Conservation (phyloP, 306 rosid genomes). For the Leucaena leucocephala region DNA sequence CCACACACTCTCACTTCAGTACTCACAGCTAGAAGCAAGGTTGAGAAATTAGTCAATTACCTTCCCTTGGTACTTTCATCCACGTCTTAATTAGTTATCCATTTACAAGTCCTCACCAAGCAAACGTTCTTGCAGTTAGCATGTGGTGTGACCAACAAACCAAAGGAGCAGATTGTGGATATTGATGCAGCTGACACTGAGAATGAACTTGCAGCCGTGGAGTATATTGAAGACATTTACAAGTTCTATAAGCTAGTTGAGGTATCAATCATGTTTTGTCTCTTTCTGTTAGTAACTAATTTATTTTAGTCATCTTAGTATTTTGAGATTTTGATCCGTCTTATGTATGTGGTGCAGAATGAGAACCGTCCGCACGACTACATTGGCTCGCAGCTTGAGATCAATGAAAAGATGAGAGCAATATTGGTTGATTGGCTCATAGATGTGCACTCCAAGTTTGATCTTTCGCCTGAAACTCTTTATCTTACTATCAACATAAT, state of each 20-base stretch:
- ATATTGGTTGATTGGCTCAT: conserved; percentile 84
- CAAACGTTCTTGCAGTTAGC: conserved; percentile 59
- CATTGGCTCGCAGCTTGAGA: conserved; percentile 72
- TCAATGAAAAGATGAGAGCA: conserved; percentile 78
- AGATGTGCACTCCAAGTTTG: conserved; percentile 73
- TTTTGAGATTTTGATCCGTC: not conserved
- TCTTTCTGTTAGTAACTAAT: not conserved
- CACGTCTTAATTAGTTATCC: not conserved
- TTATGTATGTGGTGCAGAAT: conserved; percentile 39
- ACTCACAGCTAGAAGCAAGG: conserved; percentile 93
- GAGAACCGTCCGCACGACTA: conserved; percentile 73
- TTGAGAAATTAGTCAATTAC: not conserved
- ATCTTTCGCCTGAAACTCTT: conserved; percentile 75
- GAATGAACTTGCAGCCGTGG: conserved; percentile 85
- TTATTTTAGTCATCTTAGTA: not conserved
- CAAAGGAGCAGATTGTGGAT: conserved; percentile 62
- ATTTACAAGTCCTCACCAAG: not conserved
- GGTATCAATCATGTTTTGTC: conserved; percentile 45
- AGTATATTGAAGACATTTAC: conserved; percentile 85
- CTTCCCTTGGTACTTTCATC: not conserved
- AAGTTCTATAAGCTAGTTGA: conserved; percentile 73
- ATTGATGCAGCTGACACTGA: conserved; percentile 69
- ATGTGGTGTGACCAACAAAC: conserved; percentile 67
- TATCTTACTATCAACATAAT: conserved; percentile 74
- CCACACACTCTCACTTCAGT: conserved; percentile 64